Percentiles rank a stretch among this genome's conserved stretches.
Evolutionary conservation across 169 alveolate genomes (phyloP).

Genomic region (Amoebophrya sp.): DNA sequence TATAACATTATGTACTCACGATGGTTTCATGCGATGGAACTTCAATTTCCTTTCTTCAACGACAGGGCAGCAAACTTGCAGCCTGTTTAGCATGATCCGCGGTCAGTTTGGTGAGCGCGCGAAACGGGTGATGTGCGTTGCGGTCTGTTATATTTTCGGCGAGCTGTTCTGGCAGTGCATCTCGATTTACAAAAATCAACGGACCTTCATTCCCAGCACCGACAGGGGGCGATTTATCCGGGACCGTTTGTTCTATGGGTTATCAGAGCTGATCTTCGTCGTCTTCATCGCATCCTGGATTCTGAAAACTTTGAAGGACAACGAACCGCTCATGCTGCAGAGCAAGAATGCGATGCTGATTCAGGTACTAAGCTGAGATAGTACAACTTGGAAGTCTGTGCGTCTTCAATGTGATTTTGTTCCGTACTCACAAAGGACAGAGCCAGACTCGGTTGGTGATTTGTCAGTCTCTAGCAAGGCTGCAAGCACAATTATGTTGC

Average conservation of each 20-base stretch:
- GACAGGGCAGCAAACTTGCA: not conserved
- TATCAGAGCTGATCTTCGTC: not conserved
- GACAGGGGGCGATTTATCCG: not conserved
- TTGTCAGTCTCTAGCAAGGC: too few relatives aligned
- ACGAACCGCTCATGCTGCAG: not conserved
- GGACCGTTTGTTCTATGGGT: not conserved
- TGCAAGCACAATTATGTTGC: too few relatives aligned
- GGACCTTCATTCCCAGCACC: not conserved
- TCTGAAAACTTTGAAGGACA: not conserved
- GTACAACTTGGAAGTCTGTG: too few relatives aligned
- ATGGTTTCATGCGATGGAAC: too few relatives aligned
- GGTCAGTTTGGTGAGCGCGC: slow-evolving; percentile 17
- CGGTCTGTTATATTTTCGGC: not conserved
- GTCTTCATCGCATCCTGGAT: slow-evolving; percentile 9
- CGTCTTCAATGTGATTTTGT: too few relatives aligned
- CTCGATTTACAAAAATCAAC: not conserved
- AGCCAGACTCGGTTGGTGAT: too few relatives aligned
- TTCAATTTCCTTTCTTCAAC: too few relatives aligned
- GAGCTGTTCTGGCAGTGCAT: not conserved
- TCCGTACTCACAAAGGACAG: too few relatives aligned
- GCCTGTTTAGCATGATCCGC: not conserved
- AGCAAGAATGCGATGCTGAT: slow-evolving; percentile 22
- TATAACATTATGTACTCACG: too few relatives aligned
- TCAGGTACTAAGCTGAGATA: too few relatives aligned
- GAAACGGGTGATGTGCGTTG: not conserved